phyloP scores from a whole-genome alignment of 306 rosid species.

The Boehmeria nivea region DNA sequence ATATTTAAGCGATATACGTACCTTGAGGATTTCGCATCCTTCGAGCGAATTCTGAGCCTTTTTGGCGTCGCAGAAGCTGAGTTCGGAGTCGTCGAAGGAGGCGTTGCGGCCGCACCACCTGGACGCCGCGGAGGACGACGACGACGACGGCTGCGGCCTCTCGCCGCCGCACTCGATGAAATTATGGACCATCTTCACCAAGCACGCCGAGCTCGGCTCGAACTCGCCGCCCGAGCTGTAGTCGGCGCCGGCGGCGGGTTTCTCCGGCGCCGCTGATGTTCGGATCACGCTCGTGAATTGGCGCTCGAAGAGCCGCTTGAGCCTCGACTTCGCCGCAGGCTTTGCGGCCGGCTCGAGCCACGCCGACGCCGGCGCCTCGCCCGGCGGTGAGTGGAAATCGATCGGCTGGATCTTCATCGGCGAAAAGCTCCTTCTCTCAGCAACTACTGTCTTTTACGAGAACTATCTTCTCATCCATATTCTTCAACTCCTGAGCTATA shows the following conservation, averaged over 20 bases:
- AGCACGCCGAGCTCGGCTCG: constrained; percentile 71
- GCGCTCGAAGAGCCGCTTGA: constrained; percentile 71
- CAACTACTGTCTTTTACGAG: constrained; percentile 3
- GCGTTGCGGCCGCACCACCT: constrained; percentile 51
- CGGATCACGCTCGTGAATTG: constrained; percentile 58
- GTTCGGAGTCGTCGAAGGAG: constrained; percentile 70
- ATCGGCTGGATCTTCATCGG: constrained; percentile 83
- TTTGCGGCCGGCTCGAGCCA: constrained; percentile 23
- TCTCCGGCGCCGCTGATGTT: constrained; percentile 30
- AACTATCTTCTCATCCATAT: constrained; percentile 22
- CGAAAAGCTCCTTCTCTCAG: constrained; percentile 9
- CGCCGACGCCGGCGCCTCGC: constrained; percentile 29
- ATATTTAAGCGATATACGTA: too few relatives aligned
- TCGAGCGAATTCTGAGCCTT: neutral
- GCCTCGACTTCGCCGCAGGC: constrained; percentile 65
- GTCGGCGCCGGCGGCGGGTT: too few relatives aligned
- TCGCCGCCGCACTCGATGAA: constrained; percentile 77
- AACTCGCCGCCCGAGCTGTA: constrained; percentile 31
- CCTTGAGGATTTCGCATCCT: neutral
- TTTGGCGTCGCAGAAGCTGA: constrained; percentile 38
- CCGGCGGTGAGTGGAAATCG: constrained; percentile 35
- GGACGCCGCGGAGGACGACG: constrained; percentile 20
- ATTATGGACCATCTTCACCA: constrained; percentile 78
- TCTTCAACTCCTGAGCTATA: constrained; percentile 14
- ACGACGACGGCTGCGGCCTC: too few relatives aligned